Percentiles rank a stretch among this genome's conserved stretches.
These are phyloP conservation scores for Penicillium simplicissimum DNA, from an alignment of 495 filamentous ascomycete genomes.

Conservation along the genomic window DNA sequence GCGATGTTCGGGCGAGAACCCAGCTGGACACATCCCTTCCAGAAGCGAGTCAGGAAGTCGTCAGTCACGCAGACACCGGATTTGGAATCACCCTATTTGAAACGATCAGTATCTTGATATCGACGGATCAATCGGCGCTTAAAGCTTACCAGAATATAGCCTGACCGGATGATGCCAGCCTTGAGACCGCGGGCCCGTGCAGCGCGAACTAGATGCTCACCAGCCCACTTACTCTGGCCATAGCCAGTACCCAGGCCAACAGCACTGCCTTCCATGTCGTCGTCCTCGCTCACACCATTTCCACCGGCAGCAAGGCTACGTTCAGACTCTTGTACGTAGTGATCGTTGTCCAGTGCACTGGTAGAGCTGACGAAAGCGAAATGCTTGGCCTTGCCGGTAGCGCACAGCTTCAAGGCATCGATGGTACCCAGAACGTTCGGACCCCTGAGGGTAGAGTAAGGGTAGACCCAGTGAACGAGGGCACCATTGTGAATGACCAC, in stretches of 20 bases:
- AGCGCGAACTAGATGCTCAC: conserved; percentile 78
- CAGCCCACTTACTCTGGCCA: conserved; percentile 85
- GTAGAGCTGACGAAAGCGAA: conserved; percentile 88
- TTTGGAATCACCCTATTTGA: conserved; percentile 53
- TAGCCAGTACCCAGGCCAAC: conserved; percentile 79
- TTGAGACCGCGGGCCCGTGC: conserved; percentile 76
- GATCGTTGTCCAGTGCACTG: conserved; percentile 73
- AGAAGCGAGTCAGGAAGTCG: conserved; percentile 88
- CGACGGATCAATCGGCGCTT: neutral
- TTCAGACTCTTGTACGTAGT: conserved; percentile 76
- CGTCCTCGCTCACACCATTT: conserved; percentile 58
- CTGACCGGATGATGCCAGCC: conserved; percentile 78
- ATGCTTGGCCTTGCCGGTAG: conserved; percentile 72
- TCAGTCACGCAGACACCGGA: conserved; percentile 80
- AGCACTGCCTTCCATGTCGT: conserved; percentile 65
- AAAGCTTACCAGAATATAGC: conserved; percentile 68
- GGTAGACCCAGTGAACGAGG: conserved; percentile 81
- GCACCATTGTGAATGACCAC: conserved; percentile 92
- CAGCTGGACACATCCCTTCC: conserved; percentile 88
- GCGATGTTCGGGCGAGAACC: conserved; percentile 67
- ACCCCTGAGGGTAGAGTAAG: conserved; percentile 72
- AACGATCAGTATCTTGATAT: neutral
- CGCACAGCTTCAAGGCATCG: conserved; percentile 74
- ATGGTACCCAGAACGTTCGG: conserved; percentile 83
- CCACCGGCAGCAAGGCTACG: conserved; percentile 53